Percentiles rank a stretch among this genome's conserved stretches.
Evolutionary conservation across 768 basidiomycete genomes (phyloP).

Genomic region (Hypsizygus marmoreus): DNA sequence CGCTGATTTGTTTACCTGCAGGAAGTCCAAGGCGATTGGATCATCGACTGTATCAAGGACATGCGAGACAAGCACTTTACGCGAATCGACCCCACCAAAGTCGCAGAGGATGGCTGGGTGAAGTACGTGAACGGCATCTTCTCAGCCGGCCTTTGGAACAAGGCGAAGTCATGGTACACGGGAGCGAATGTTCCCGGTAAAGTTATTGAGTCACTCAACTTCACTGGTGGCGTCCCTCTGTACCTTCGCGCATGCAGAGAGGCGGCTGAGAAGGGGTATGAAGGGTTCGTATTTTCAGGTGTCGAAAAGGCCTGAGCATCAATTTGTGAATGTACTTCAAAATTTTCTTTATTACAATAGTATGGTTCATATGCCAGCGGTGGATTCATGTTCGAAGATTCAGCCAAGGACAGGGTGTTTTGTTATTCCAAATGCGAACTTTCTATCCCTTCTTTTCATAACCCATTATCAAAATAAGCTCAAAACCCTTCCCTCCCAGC

Average conservation of each 20-base stretch:
- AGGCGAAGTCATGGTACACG: slow-evolving; percentile 27
- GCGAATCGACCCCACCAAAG: slow-evolving; percentile 11
- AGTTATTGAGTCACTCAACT: slow-evolving; percentile 21
- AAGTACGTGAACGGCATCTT: slow-evolving; percentile 15
- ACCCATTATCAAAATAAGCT: no score
- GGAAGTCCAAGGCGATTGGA: slow-evolving; percentile 28
- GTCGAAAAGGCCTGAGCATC: no score
- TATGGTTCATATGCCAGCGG: no score
- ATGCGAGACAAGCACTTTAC: slow-evolving; percentile 10
- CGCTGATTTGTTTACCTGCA: neutral
- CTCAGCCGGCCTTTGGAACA: slow-evolving; percentile 14
- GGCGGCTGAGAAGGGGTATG: slow-evolving; percentile 19
- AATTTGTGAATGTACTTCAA: no score
- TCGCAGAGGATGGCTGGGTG: slow-evolving; percentile 14
- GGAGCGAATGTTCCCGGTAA: slow-evolving; percentile 29
- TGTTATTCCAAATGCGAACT: no score
- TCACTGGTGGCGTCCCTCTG: slow-evolving; percentile 23
- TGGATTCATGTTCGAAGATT: no score
- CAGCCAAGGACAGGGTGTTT: no score
- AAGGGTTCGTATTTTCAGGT: slow-evolving; percentile 11
- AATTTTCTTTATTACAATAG: no score
- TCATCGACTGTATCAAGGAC: slow-evolving; percentile 20
- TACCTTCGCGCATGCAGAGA: slow-evolving; percentile 18
- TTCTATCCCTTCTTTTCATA: no score
- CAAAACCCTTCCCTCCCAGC: no score